Conservation (phyloP, 129 eudicot species). For the Saposhnikovia divaricata region DNA sequence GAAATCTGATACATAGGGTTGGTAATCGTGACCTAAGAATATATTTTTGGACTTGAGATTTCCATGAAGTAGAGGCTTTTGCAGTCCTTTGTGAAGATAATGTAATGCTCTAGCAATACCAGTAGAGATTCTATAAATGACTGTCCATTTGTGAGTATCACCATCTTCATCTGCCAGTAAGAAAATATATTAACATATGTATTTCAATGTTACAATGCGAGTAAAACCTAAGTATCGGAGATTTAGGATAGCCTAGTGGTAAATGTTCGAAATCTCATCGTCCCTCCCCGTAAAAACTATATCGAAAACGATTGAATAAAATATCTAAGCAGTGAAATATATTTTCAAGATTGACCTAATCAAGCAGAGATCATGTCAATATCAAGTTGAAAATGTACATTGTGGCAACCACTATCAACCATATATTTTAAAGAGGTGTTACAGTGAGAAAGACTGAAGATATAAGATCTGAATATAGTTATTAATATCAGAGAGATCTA, state of each 20-base stretch:
- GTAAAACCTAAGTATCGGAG: not conserved
- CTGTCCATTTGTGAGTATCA: slow-evolving; percentile 72
- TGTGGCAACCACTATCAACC: slow-evolving; percentile 7
- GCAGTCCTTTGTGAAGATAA: slow-evolving; percentile 59
- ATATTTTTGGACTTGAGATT: slow-evolving; percentile 86
- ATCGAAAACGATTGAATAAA: no score
- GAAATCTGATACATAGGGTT: slow-evolving; percentile 66
- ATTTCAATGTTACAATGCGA: not conserved
- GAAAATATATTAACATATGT: not conserved
- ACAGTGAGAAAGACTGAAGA: not conserved
- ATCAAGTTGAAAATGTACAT: not conserved
- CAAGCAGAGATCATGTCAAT: not conserved
- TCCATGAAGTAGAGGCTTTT: slow-evolving; percentile 75
- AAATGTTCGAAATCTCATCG: not conserved
- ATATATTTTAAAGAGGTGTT: not conserved
- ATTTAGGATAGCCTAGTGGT: not conserved
- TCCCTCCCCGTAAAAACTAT: not conserved
- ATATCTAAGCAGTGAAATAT: not conserved
- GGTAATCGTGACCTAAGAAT: slow-evolving; percentile 44
- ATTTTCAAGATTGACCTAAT: not conserved
- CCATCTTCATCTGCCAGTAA: slow-evolving; percentile 55
- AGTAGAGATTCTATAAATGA: slow-evolving; percentile 48
- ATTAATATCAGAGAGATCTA: slow-evolving; percentile 5
- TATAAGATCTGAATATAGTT: not conserved
- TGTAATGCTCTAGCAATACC: slow-evolving; percentile 67